Base-by-base conservation (phyloP, 2,329 filamentous ascomycete species). In the Aspergillus nomiae region DNA sequence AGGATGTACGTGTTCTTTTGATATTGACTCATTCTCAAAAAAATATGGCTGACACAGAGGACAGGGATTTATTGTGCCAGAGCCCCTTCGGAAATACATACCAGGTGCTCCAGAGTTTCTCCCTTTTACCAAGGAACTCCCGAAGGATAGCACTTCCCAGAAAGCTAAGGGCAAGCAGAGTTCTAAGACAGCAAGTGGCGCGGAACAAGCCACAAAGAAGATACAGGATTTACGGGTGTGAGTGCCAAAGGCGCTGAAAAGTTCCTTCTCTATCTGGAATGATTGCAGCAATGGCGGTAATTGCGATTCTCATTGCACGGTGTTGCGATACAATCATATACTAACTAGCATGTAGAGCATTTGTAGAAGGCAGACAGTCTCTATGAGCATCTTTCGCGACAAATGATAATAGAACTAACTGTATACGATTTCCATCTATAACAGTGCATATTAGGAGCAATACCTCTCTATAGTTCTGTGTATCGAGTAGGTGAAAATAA, bases 51-150 rank as follows among this genome's bases (percentile, higher is more conserved):
- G 62, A 76, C 58, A 46, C 41, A 16, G 12, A 38, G 30, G 62
- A 26, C 65, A 92, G 84, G 92, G 92, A 66, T 85, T 96, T 70
- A 86, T 86, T 62, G 90, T 97, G 38, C 94, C 94, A 0, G 90
- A 94, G 78, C 89, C 90, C 53, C 85, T 97, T 64, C 87, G 92
- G 70, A 94, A 93, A 80, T 98, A 96, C 78, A 90, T 98, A 58
- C 93, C 94, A 2, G 94, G 94, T 38, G 85, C 92, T 46, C 93
- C 92, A 1, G 92, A 94, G 56, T 97, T 97, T 79, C 85, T 99
- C 65, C 91, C 92, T 1, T 99, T 91, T 75, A 87, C 89, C 59
- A 95, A 93, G 81, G 94, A 97, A 69, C 83, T 94, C 43, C 89
- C 91, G 12, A 94, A 94, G 79, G 89, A 93, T 69, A 84, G 85